These are phyloP conservation scores for Russula earlei DNA, from an alignment of 768 basidiomycete species.

Conservation along the genomic window DNA sequence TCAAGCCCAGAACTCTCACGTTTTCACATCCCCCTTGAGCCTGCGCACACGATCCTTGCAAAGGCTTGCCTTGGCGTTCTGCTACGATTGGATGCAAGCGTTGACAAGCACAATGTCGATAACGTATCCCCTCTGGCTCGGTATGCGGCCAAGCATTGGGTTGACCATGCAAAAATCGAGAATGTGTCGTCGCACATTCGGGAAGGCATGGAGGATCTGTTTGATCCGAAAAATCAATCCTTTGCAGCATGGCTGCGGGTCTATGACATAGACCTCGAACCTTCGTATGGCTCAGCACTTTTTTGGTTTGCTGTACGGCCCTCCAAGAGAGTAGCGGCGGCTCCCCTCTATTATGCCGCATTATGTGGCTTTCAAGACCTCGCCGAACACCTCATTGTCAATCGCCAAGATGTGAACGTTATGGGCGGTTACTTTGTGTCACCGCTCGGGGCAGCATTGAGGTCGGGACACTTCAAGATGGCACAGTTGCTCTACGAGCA, in stretches of 20 bases:
- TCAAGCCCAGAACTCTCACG: too few species aligned
- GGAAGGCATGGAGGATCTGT: background rate
- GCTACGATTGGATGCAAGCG: too few species aligned
- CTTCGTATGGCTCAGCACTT: background rate
- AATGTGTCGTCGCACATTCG: background rate
- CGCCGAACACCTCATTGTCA: background rate
- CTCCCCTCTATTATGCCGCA: background rate
- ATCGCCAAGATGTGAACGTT: background rate
- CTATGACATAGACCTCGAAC: background rate
- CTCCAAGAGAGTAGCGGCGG: background rate
- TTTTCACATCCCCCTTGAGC: too few species aligned
- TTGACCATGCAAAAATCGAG: background rate
- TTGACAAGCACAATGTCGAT: too few species aligned
- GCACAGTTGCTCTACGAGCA: too few species aligned
- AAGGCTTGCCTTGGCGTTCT: too few species aligned
- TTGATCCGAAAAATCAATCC: background rate
- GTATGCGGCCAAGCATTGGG: background rate
- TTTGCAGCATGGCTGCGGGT: background rate
- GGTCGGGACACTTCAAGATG: too few species aligned
- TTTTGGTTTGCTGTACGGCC: background rate
- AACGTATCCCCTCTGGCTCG: too few species aligned
- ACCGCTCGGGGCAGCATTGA: background rate
- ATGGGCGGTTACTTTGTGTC: background rate
- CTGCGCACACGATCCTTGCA: too few species aligned
- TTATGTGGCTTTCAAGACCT: background rate